A percentile compares a stretch with the other conserved stretches of the same genome.
phyloP scores from a whole-genome alignment of 441 rosid genomes.

The Arabidopsis hybrid region DNA sequence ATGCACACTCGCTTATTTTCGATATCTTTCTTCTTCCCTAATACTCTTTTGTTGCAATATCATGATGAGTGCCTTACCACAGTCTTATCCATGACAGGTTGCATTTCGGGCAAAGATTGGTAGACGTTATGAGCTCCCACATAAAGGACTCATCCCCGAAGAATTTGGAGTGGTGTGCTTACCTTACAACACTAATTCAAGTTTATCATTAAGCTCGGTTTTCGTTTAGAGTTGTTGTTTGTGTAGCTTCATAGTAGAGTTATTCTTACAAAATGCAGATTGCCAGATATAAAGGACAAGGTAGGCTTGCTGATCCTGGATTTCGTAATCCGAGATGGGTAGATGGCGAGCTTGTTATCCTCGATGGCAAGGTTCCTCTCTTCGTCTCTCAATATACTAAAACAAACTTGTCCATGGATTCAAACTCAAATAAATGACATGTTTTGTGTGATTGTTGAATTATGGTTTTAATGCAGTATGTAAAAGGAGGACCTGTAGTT shows the following conservation, averaged over 20 bases:
- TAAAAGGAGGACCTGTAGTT: conserved; percentile 94
- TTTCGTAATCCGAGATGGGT: conserved; percentile 93
- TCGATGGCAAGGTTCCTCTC: conserved; percentile 85
- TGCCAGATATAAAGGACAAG: conserved; percentile 97
- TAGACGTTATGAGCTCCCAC: conserved; percentile 89
- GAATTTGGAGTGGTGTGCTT: conserved; percentile 94
- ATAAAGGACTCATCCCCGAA: conserved; percentile 94
- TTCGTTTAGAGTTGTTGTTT: background rate
- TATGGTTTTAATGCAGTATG: conserved; percentile 63
- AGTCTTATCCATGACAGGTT: conserved; percentile 56
- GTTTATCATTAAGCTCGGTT: background rate
- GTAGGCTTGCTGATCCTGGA: conserved; percentile 96
- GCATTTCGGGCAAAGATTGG: conserved; percentile 98
- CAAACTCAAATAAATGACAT: background rate
- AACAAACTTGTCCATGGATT: conserved; percentile 20
- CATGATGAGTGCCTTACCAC: conserved; percentile 23
- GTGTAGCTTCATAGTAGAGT: conserved; percentile 21
- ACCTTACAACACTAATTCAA: conserved; percentile 1
- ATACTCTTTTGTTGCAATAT: conserved; percentile 11
- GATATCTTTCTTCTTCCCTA: conserved; percentile 6
- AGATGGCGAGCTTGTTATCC: conserved; percentile 97
- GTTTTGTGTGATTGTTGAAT: conserved; percentile 29
- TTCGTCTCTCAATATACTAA: conserved; percentile 12
- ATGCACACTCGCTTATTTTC: background rate
- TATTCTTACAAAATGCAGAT: conserved; percentile 51